Evolutionary conservation across 495 filamentous ascomycete species (phyloP), one percentile per base, ranked within the genome.

Genomic region (Cetradonia linearis): DNA sequence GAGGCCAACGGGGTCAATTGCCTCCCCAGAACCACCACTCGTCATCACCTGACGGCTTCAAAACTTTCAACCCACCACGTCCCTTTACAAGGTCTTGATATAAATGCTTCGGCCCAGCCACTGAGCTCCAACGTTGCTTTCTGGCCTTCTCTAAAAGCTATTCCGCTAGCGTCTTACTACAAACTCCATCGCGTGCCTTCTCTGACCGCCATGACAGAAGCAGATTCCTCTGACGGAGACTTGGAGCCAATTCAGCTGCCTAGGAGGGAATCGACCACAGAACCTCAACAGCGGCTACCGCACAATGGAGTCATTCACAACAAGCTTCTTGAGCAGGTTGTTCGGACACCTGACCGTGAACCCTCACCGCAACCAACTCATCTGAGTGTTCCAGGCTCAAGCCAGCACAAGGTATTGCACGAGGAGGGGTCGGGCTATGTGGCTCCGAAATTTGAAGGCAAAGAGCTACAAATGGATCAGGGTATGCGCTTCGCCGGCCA

Each of bases 371-470:
- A 94, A 68, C 91, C 92, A 25, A 92, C 89, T 28, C 91, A 96
- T 68, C 73, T 96, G 70, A 86, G 83, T 65, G 81, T 93, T n/a
- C 86, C 87, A 6, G 76, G 80, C 36, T 77, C 80, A 47, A 71
- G 81, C 58, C 74, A 76, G 50, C 78, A 79, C 65, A 75, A 82
- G 50, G 77, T 95, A 31, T 76, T 97, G 38, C 88, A 88, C 10
- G 91, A 93, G 65, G 85, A 89, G 65, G 92, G 90, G n/a, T 85
- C 93, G 18, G 93, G 93, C 65, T 98, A 98, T 74, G 83, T 96
- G 61, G 91, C 93, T 8, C 91, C 93, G 38, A 90, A 89, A 58
- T 98, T 98, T 64, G 86, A 89, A 75, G 94, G 94, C 65, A 96
- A 95, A 74, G 81, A 85, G 65, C 83, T 89, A 70, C 93, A 98